Percentiles rank a stretch among this genome's conserved stretches.
These are phyloP conservation scores for Paramecium pentaurelia DNA, from an alignment of 73 alveolate species.

Conservation along the genomic window DNA sequence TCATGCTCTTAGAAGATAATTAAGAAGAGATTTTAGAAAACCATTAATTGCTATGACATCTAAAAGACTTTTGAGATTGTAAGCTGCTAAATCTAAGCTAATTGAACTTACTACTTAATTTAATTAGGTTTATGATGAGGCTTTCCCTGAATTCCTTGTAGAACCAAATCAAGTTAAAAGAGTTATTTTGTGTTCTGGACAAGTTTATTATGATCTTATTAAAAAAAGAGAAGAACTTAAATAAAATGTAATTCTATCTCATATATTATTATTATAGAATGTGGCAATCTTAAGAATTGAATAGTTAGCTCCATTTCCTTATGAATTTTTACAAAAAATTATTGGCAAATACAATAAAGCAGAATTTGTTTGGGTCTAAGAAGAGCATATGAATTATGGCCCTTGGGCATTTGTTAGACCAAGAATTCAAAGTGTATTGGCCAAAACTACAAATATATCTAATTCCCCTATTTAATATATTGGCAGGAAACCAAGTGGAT, in stretches of 20 bases:
- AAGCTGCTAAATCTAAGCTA: constrained; percentile 63
- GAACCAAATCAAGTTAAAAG: constrained; percentile 22
- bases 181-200: constrained; percentile 52
- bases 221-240: constrained; percentile 42
- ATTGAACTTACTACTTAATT: constrained; percentile 28
- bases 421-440: constrained; percentile 26
- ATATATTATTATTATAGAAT: background rate
- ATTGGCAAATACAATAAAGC: constrained; percentile 32
- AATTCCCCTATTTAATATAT: background rate
- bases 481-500: constrained; percentile 56
- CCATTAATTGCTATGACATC: constrained; percentile 83
- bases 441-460: background rate
- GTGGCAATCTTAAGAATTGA: constrained; percentile 53
- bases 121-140: background rate
- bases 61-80: constrained; percentile 73
- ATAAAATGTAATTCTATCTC: background rate
- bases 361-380: constrained; percentile 50
- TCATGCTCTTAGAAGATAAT: constrained; percentile 91
- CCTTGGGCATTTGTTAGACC: constrained; percentile 54
- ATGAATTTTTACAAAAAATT: constrained; percentile 9
- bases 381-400: constrained; percentile 57
- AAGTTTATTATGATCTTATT: constrained; percentile 44
- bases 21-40: constrained; percentile 90
- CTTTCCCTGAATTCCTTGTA: constrained; percentile 12
- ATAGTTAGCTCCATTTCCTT: constrained; percentile 61